phyloP scores from a whole-genome alignment of 495 filamentous ascomycete genomes.

The Oidiodendron maius region DNA sequence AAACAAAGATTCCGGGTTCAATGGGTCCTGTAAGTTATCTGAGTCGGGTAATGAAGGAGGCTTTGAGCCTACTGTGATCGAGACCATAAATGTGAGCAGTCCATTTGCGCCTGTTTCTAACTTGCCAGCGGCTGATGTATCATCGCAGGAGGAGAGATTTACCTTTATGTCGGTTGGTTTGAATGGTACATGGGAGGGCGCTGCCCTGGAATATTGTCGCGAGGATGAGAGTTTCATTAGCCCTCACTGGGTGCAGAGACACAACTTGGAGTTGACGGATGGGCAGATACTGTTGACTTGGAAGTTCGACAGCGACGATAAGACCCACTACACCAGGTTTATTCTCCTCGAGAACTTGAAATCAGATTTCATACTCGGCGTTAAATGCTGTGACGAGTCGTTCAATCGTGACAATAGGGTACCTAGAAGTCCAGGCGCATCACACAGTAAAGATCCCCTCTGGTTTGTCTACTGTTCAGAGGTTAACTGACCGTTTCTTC shows the following conservation, averaged over 20 bases:
- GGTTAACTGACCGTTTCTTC: neutral
- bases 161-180: neutral
- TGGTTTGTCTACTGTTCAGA: neutral
- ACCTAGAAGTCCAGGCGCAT: neutral
- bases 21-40: neutral
- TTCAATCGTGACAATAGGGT: neutral
- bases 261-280: neutral
- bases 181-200: neutral
- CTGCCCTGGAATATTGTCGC: neutral
- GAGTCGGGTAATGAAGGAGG: neutral
- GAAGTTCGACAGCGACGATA: neutral
- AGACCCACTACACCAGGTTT: neutral
- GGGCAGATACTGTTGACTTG: neutral
- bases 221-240: slow-evolving; percentile 1
- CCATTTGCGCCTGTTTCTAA: neutral
- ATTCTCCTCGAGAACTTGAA: neutral
- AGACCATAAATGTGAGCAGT: neutral
- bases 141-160: neutral
- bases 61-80: neutral
- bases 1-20: slow-evolving; percentile 1
- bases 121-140: neutral
- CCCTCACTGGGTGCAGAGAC: neutral
- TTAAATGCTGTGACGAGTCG: neutral
- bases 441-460: neutral
- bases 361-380: neutral